Conservation (phyloP, 371 early-diverging fungal species). For the Catenaria anguillulae region DNA sequence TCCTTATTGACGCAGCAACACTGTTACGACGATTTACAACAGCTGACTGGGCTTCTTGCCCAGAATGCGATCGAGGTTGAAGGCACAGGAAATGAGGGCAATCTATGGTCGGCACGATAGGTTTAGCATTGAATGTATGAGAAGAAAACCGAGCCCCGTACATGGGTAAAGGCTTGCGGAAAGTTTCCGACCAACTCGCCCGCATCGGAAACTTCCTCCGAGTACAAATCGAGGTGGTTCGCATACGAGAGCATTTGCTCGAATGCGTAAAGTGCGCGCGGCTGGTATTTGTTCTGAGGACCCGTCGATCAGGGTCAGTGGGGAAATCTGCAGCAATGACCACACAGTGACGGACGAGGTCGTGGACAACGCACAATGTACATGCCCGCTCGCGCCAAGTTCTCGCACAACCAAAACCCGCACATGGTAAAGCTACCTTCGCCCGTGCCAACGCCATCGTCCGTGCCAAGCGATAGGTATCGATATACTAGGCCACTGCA, state of each 20-base stretch:
- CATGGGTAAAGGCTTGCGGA: constrained; percentile 45
- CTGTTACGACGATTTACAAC: no score
- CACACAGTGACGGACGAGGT: no score
- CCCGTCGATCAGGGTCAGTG: no score
- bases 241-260: constrained; percentile 59
- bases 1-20: no score
- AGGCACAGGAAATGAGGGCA: constrained; percentile 64
- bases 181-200: constrained; percentile 67
- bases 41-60: no score
- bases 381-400: constrained; percentile 59
- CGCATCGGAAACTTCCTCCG: constrained; percentile 54
- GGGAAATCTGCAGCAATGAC: no score
- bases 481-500: no score
- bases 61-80: constrained; percentile 53
- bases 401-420: constrained; percentile 75
- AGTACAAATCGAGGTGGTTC: constrained; percentile 57
- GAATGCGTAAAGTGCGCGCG: constrained; percentile 49
- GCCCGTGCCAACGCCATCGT: constrained; percentile 33
- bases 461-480: constrained; percentile 6
- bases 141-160: background rate
- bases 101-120: constrained; percentile 38
- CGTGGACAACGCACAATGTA: no score
- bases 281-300: constrained; percentile 31
- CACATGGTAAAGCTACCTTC: constrained; percentile 68
- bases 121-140: no score